Percentiles rank a stretch among this genome's conserved stretches.
Conservation (phyloP, 805 yeast genomes). For the Saccharomycopsis babjevae region DNA sequence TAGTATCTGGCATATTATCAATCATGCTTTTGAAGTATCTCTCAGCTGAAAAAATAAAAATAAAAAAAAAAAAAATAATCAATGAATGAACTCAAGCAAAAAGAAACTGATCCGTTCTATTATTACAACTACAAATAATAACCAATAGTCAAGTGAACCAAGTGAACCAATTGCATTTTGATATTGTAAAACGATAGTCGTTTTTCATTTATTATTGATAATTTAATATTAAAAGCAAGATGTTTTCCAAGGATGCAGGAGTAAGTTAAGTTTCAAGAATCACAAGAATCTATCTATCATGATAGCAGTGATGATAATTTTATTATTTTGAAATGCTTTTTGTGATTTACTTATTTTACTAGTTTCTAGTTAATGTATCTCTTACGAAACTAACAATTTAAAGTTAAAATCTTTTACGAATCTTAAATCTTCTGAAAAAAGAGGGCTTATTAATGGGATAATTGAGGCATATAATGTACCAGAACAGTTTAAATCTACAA, state of each 20-base stretch:
- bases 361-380: background rate
- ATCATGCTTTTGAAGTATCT: too few relatives aligned
- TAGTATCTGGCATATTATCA: too few relatives aligned
- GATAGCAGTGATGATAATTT: too few relatives aligned
- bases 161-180: background rate
- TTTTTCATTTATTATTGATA: background rate
- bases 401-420: slow-evolving; percentile 66
- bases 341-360: background rate
- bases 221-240: slow-evolving; percentile 16
- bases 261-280: slow-evolving; percentile 20
- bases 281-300: background rate
- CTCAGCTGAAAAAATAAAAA: too few relatives aligned
- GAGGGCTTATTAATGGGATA: slow-evolving; percentile 38
- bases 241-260: slow-evolving; percentile 47
- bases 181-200: background rate
- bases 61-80: too few relatives aligned
- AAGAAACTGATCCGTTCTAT: too few relatives aligned
- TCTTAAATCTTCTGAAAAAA: slow-evolving; percentile 72
- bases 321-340: background rate
- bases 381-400: background rate
- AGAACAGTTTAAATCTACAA: slow-evolving; percentile 22
- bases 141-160: too few relatives aligned
- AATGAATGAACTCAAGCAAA: too few relatives aligned
- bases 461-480: slow-evolving; percentile 34
- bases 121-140: too few relatives aligned